phyloP scores from a whole-genome alignment of 1,284 basidiomycete genomes.

The Ganoderma sinense region DNA sequence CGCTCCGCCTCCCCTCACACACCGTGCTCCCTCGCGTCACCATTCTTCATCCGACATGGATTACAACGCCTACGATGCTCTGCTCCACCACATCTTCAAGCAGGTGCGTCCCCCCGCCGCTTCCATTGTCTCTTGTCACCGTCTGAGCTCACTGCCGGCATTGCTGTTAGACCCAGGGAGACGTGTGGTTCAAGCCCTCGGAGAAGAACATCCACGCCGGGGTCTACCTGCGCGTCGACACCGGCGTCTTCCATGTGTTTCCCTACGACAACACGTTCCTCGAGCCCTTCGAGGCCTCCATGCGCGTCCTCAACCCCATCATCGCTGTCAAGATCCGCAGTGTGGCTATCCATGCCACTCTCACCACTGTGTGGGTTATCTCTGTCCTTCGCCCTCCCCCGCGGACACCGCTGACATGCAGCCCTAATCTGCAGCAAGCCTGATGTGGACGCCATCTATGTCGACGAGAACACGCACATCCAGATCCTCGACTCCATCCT shows the following conservation, averaged over 20 bases:
- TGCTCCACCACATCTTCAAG: constrained; percentile 71
- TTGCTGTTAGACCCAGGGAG: constrained; percentile 63
- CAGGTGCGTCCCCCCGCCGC: constrained; percentile 39
- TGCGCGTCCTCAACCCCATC: constrained; percentile 77
- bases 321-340: constrained; percentile 83
- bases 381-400: neutral
- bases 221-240: constrained; percentile 71
- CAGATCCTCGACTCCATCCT: constrained; percentile 71
- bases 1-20: neutral
- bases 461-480: constrained; percentile 66
- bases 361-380: constrained; percentile 66
- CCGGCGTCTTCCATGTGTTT: constrained; percentile 69
- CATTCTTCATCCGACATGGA: constrained; percentile 53
- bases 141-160: neutral
- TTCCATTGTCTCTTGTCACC: neutral
- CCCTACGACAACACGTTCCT: constrained; percentile 70
- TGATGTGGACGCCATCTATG: constrained; percentile 59
- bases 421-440: constrained; percentile 49
- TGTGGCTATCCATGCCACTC: constrained; percentile 82
- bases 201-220: constrained; percentile 76
- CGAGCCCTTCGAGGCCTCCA: constrained; percentile 74
- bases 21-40: constrained; percentile 13
- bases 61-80: constrained; percentile 77
- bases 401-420: too few species aligned
- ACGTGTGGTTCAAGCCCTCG: constrained; percentile 80